Evolutionary conservation across 805 yeast species (phyloP), one percentile per base, ranked within the genome.

Genomic region (Ogataea henricii): DNA sequence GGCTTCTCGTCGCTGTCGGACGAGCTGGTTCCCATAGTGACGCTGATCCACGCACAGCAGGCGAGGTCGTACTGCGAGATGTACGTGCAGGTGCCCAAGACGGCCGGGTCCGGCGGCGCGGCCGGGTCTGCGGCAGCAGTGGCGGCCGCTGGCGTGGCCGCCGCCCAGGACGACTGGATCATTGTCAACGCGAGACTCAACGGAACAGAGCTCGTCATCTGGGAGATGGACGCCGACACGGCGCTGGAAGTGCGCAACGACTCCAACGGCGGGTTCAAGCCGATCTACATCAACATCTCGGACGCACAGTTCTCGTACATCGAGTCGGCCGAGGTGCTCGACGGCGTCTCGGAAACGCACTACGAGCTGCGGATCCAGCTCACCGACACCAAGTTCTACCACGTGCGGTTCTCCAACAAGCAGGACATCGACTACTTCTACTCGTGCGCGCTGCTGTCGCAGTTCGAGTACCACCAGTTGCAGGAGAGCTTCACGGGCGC

Each of bases 11-110:
- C 52, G 64, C 61, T 72, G 14, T 87, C 90, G 0, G 79, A 79
- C 13, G 92, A 87, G 60, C 71, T 89, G 60, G 66, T 81, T 13
- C 95, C 96, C 0, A 76, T 87, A 9, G 77, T 88, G 32, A 83
- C 88, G 17, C 72, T 89, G 54, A 71, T 87, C 46, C 78, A 79
- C 39, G 82, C 90, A 16, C 96, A 89, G 60, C 80, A 81, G 52
- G 74, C 81, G 20, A 73, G 96, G 40, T 72, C 79, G 6, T 88
- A 89, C 63, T 73, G 70, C 38, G 78, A 74, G 50, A 53, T 58
- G 56, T 48, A 43, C 42, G 63, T 59, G 13, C 56, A 57, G 39
- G 59, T 64, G n/a, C 66, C 63, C 7, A 23, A 49, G 10, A 6
- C n/a, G 30, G 30, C n/a, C n/a, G n/a, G n/a, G n/a, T n/a, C n/a